Base-by-base conservation (phyloP, 2,329 filamentous ascomycete species). In the Phialocephala subalpina region DNA sequence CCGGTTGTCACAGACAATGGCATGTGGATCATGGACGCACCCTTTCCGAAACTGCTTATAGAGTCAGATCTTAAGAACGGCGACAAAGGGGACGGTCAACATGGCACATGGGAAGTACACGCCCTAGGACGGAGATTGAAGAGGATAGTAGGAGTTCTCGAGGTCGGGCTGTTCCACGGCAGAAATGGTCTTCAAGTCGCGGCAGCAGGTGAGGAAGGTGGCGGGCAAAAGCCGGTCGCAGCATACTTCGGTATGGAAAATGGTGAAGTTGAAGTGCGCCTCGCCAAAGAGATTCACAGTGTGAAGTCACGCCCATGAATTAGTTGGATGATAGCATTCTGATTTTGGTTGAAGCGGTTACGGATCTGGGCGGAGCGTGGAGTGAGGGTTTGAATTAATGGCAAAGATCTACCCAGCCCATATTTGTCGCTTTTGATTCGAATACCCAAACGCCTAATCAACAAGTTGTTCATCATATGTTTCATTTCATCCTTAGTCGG, bases 161-260 rank as follows among this genome's bases (percentile, higher is more conserved):
- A 97, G 77, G 94, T 97, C 33, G 96, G 96, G 16, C 85, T 99
- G 55, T 99, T 99, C 82, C 87, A 89, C 49, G 95, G 95, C 3
- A 77, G 89, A 74, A 94, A 95, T 67, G 95, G 95, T 0, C 82
- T 87, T 18, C 84, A 97, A 77, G 86, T 88, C 66, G 86, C 86
- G 49, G 82, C 85, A 62, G 82, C 85, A 65, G 84, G 88, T 70
- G 80, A 84, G 74, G 82, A 84, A 62, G 80, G 88, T 57, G 90
- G 92, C 57, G 94, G 92, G 0, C 93, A 97, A 81, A 97, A 95
- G 81, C 96, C 96, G 0, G 86, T 97, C 14, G 94, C 94, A 33
- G 94, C 93, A 27, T 99, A 98, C 81, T 99, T 98, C 80, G 96
- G 96, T 40, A 92, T 96, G 88, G 87, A 91, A 53, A 92, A 93